Evolutionary conservation across 345 rosid species (phyloP), one percentile per base, ranked within the genome.

Genomic region (Litchi chinensis): DNA sequence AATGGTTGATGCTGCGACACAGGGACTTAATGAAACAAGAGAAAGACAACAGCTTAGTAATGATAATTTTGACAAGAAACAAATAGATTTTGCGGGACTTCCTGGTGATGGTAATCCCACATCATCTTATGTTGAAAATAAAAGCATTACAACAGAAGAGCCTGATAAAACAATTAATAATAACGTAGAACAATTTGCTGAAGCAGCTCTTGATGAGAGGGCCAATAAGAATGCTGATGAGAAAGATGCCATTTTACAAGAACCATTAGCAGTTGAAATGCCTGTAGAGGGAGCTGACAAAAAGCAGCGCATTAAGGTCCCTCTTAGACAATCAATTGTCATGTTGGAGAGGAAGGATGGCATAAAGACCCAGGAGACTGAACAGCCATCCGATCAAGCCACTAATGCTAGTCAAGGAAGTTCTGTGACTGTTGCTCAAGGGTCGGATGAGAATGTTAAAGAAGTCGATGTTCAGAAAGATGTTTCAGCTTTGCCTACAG

Each of bases 381-480:
- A 83, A 40, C 77, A 60, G 24, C 52, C 87, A 57, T 72, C 82
- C 79, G 77, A 79, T 70, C 83, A 84, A 80, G 84, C 70, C 50
- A 72, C 62, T 75, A 75, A 48, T 44, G 68, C 79, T 22, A 81
- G 80, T 79, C 87, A 84, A 60, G 92, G 78, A 81, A 82, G 75
- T 76, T 79, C 80, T 21, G 80, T 9, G 10, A 73, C 83, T 76
- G 65, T 64, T 59, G 78, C 79, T 79, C 87, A 81, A 83, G 81
- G 76, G 68, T 81, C 70, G 18, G 81, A 84, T 66, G 89, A 79
- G 52, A 77, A 80, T 56, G 59, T 71, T 77, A 85, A 75, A 65
- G 80, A 63, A 75, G 65, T 59, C 84, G 83, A 82, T 44, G 70
- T 71, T 56, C 89, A 77, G 76, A 85, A 90, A 80, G 79, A 62